Evolutionary conservation across 768 basidiomycete genomes (phyloP).

Genomic region (Boletus rubropictus): DNA sequence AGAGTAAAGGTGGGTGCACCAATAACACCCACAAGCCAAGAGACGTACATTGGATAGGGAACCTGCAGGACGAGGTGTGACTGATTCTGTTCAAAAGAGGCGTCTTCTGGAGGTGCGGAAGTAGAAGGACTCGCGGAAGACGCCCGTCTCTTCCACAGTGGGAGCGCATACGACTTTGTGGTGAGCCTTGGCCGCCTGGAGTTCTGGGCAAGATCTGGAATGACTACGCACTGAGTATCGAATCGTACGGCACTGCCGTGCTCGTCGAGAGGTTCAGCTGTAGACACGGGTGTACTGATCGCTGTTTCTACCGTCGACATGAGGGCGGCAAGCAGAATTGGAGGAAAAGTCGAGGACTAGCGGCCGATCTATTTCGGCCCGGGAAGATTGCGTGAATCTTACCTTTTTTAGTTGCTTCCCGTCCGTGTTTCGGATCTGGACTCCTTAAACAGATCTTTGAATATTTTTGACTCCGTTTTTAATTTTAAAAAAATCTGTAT

Average conservation of each 20-base stretch:
- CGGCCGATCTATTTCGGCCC: no score
- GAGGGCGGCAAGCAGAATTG: neutral
- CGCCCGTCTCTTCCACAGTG: slow-evolving; percentile 52
- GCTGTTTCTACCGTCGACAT: slow-evolving; percentile 9
- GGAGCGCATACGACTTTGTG: slow-evolving; percentile 63
- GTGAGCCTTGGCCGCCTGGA: slow-evolving; percentile 46
- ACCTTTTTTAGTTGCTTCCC: no score
- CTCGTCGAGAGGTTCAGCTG: slow-evolving; percentile 16
- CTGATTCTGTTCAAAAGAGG: slow-evolving; percentile 34
- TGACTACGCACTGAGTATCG: slow-evolving; percentile 67
- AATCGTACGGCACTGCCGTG: slow-evolving; percentile 50
- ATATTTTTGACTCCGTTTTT: no score
- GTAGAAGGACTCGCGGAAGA: slow-evolving; percentile 12
- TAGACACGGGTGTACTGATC: neutral
- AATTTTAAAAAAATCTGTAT: no score
- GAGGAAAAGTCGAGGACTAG: neutral
- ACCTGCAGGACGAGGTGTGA: slow-evolving; percentile 49
- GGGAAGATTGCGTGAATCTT: no score
- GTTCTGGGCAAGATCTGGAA: slow-evolving; percentile 47
- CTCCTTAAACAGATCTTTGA: no score
- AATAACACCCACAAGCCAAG: neutral
- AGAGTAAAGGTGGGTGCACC: neutral
- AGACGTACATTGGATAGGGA: slow-evolving; percentile 53
- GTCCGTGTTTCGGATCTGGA: no score
- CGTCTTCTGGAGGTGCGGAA: slow-evolving; percentile 21